These are phyloP conservation scores for Canariomyces notabilis DNA, from an alignment of 2,329 filamentous ascomycete species.

Conservation along the genomic window DNA sequence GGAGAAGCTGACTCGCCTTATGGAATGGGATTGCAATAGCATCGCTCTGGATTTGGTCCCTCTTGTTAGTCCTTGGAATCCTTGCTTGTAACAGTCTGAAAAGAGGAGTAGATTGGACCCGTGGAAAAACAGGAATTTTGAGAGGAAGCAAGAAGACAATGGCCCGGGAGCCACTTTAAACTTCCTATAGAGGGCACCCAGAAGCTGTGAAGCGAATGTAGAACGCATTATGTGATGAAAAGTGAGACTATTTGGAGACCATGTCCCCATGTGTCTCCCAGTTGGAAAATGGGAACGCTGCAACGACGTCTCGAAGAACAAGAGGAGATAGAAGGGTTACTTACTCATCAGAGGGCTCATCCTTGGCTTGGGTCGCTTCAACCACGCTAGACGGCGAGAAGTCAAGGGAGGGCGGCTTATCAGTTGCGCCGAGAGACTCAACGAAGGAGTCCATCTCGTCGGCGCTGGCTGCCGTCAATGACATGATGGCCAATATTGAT, in stretches of 20 bases:
- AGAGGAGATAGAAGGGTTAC: neutral
- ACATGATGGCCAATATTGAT: neutral
- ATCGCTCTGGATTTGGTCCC: neutral
- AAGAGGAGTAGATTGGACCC: no score
- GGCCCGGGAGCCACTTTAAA: no score
- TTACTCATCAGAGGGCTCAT: conserved; percentile 13
- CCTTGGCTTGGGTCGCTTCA: neutral
- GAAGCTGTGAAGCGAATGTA: neutral
- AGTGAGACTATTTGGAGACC: no score
- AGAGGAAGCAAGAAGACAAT: no score
- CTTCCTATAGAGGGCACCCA: neutral
- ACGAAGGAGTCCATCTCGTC: conserved; percentile 1
- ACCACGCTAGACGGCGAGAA: conserved; percentile 1
- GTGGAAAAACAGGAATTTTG: no score
- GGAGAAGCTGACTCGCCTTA: conserved; percentile 2
- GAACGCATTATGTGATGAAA: neutral
- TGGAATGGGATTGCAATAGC: neutral
- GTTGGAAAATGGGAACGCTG: neutral
- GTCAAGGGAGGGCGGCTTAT: neutral
- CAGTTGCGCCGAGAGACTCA: neutral
- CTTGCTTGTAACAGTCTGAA: no score
- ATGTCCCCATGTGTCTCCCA: no score
- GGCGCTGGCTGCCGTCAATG: neutral
- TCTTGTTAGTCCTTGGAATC: neutral
- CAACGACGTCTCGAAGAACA: neutral